Conservation (phyloP, 2,329 filamentous ascomycete species). For the Pseudonectria foliicola region DNA sequence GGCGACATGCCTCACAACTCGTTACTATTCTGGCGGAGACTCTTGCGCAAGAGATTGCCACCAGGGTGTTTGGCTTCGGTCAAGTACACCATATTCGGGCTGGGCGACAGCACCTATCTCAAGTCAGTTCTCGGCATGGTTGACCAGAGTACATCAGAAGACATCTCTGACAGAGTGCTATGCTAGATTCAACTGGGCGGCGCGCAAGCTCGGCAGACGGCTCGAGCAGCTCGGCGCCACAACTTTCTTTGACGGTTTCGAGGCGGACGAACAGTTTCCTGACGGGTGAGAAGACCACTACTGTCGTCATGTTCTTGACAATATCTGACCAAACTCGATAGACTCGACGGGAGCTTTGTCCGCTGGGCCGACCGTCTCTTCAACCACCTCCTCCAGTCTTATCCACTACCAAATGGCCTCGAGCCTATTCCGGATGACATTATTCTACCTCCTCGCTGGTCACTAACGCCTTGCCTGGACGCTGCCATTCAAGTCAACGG, state of each 20-base stretch:
- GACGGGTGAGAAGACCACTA: slow-evolving; percentile 58
- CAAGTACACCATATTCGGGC: slow-evolving; percentile 77
- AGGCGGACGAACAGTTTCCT: slow-evolving; percentile 88
- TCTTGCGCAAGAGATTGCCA: slow-evolving; percentile 72
- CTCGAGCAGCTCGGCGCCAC: slow-evolving; percentile 75
- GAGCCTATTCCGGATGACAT: slow-evolving; percentile 66
- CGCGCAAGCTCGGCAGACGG: slow-evolving; percentile 78
- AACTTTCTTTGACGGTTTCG: slow-evolving; percentile 69
- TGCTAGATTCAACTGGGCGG: slow-evolving; percentile 81
- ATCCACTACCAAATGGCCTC: slow-evolving; percentile 61
- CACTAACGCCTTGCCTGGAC: slow-evolving; percentile 24
- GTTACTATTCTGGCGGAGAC: slow-evolving; percentile 72
- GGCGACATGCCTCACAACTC: slow-evolving; percentile 87
- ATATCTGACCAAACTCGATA: slow-evolving; percentile 25
- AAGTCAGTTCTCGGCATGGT: slow-evolving; percentile 50
- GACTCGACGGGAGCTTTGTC: slow-evolving; percentile 74
- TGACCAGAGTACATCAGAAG: not conserved
- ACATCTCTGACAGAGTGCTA: slow-evolving; percentile 1
- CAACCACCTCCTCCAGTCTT: slow-evolving; percentile 56
- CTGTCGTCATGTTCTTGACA: not conserved
- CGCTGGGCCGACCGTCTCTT: slow-evolving; percentile 68
- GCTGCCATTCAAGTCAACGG: slow-evolving; percentile 1
- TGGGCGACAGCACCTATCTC: slow-evolving; percentile 90
- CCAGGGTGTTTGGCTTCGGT: slow-evolving; percentile 61
- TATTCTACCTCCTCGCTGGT: slow-evolving; percentile 67